Evolutionary conservation across 495 filamentous ascomycete genomes (phyloP), one percentile per base, ranked within the genome.

Genomic region (Aspergillus leporis): DNA sequence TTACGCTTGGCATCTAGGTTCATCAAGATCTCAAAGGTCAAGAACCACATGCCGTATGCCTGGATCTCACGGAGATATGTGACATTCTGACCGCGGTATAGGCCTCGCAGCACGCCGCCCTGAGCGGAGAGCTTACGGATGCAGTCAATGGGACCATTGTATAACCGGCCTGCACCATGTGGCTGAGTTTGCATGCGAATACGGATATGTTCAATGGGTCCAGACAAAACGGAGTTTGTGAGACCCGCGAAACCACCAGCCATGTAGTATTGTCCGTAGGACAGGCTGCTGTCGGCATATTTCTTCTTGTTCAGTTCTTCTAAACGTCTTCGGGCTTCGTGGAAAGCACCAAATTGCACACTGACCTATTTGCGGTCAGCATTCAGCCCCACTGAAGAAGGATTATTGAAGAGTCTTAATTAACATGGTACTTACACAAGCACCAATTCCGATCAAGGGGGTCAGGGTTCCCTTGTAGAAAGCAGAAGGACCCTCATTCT

Each of bases 391-490:
- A 3, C 32, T 2, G 8, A 10, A 36, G 32, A 14, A 7, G 38
- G 38, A 6, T 16, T 5, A 6, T 16, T 30, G 30, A 25, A 1
- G n/a, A 19, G 40, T 7, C 38, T 5, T 13, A 9, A 28, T 6
- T 5, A n/a, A 8, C 7, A 38, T 12, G 31, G 12, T 8, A 78
- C 82, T 74, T 77, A 86, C 94, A 70, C 94, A 98, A 58, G 95
- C 95, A 67, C 94, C 94, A 69, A 98, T 98, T 61, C 94, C 94
- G 34, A 98, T 82, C 32, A 98, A 78, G 1, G 94, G 94, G n/a
- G 95, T 98, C 53, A 98, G 78, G 3, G 95, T 98, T 61, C 94
- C 94, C 74, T 98, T 98, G 83, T 98, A 98, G 83, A 98, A 98
- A 47, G 94, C 93, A 4, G 87, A 68, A 1, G 93, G 81, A 2